Percentiles rank a stretch among this genome's conserved stretches.
Evolutionary conservation across 345 rosid species (phyloP).

Genomic region (Salix caprea): DNA sequence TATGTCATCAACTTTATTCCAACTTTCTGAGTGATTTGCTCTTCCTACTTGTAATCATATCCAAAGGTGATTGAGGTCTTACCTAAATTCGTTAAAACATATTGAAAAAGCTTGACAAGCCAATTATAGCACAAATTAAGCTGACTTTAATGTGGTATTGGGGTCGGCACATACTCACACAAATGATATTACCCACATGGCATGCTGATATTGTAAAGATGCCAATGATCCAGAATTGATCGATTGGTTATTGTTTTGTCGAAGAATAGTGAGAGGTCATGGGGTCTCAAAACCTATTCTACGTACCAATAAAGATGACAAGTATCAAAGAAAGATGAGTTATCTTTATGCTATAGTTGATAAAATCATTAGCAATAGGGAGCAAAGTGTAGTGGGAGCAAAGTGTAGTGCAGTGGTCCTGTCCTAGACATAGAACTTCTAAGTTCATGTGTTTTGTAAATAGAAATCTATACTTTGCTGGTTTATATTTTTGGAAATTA

Average conservation of each 20-base stretch:
- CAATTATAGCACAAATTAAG: constrained; percentile 40
- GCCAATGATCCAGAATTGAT: constrained; percentile 16
- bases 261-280: constrained; percentile 12
- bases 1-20: constrained; percentile 10
- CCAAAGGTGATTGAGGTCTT: constrained; percentile 18
- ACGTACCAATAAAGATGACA: constrained; percentile 16
- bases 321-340: neutral
- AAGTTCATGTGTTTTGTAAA: neutral
- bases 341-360: neutral
- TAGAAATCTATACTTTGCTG: neutral
- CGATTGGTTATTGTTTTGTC: constrained; percentile 29
- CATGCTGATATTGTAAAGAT: constrained; percentile 24
- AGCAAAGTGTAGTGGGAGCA: neutral
- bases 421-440: neutral
- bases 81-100: constrained; percentile 34
- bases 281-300: constrained; percentile 29
- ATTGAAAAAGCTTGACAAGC: constrained; percentile 35
- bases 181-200: constrained; percentile 28
- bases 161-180: constrained; percentile 18
- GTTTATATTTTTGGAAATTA: neutral
- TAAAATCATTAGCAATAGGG: neutral
- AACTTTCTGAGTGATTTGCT: neutral
- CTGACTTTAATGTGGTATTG: constrained; percentile 35
- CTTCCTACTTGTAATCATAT: constrained; percentile 28
- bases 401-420: neutral